Base-by-base conservation (phyloP, 345 rosid species). In the Noccaea caerulescens region DNA sequence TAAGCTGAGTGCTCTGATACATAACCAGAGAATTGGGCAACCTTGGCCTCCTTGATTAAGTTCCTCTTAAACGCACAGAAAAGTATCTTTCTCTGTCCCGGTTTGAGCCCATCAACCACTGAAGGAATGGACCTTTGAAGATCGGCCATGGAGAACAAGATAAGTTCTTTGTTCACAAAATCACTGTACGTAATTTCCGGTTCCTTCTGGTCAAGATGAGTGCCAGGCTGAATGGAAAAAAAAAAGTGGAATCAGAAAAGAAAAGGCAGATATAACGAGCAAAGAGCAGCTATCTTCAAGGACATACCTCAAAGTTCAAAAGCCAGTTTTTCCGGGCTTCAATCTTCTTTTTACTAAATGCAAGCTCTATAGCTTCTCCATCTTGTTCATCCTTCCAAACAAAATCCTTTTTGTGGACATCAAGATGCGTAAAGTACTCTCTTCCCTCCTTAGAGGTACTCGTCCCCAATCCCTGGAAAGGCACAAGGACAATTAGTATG, bases 241-340 rank as follows among this genome's bases (percentile, higher is more conserved):
- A 58, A 30, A 63, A 55, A 46, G 25, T 10, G 27, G 6, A 23
- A 62, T 60, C 36, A 77, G 70, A 51, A 71, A 8, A 46, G 4
- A 51, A 71, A 6, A 46, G 4, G 51, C 38, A 52, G 27, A 37
- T 30, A 43, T 16, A 8, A 36, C 27, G 51, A 47, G 60, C 51
- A 45, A 33, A 11, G 7, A 49, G 41, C 69, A 44, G 7, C 39
- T 54, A 11, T 52, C 25, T 16, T 37, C 14, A 37, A 34, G 47
- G 30, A 72, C 75, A 58, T 27, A 95, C 98, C 97, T 84, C 88
- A 64, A 77, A 87, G 58, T 88, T 87, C n/a, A 84, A 80, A 58
- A 95, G 91, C 99, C 99, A 95, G 58, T 75, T 86, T 76, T 95
- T 95, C 67, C 99, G 86, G n/a, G 92, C 97, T 44, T 95, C 98